These are phyloP conservation scores for Fusarium musae DNA, from an alignment of 2,329 filamentous ascomycete genomes.

Conservation along the genomic window DNA sequence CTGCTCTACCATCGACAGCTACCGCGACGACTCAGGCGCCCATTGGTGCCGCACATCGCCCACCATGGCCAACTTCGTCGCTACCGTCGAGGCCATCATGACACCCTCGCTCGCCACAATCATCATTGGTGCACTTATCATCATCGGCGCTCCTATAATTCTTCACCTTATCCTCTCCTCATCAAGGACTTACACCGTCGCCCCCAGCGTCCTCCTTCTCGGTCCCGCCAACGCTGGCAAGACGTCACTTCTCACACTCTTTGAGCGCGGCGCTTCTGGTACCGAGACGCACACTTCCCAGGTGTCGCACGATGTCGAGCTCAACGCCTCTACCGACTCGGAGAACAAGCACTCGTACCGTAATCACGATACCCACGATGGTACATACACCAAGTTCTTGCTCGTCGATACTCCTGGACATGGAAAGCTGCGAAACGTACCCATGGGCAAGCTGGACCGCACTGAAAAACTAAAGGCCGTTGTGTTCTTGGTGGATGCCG, in stretches of 20 bases:
- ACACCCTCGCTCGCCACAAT: conserved; percentile 72
- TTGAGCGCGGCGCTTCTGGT: conserved; percentile 64
- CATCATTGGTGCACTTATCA: conserved; percentile 74
- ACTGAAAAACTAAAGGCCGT: conserved; percentile 72
- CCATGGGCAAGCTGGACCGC: conserved; percentile 62
- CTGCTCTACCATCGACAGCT: background rate
- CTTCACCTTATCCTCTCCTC: conserved; percentile 81
- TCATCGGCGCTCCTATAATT: conserved; percentile 78
- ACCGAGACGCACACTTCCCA: conserved; percentile 68
- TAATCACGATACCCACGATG: conserved; percentile 65
- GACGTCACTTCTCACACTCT: conserved; percentile 84
- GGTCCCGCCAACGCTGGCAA: conserved; percentile 89
- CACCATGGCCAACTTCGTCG: conserved; percentile 53
- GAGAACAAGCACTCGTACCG: conserved; percentile 58
- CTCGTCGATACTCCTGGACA: conserved; percentile 94
- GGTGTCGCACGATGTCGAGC: conserved; percentile 61
- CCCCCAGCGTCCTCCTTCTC: conserved; percentile 82
- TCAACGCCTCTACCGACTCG: conserved; percentile 62
- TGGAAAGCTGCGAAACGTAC: conserved; percentile 85
- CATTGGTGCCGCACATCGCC: conserved; percentile 25
- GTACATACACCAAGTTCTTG: conserved; percentile 74
- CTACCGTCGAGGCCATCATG: conserved; percentile 63
- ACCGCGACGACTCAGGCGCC: conserved; percentile 8
- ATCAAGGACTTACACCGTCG: conserved; percentile 69
- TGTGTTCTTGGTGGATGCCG: conserved; percentile 90